A percentile compares a stretch with the other conserved stretches of the same genome.
Conservation (phyloP, 1,139 yeast genomes). For the Candida labiduridarum region DNA sequence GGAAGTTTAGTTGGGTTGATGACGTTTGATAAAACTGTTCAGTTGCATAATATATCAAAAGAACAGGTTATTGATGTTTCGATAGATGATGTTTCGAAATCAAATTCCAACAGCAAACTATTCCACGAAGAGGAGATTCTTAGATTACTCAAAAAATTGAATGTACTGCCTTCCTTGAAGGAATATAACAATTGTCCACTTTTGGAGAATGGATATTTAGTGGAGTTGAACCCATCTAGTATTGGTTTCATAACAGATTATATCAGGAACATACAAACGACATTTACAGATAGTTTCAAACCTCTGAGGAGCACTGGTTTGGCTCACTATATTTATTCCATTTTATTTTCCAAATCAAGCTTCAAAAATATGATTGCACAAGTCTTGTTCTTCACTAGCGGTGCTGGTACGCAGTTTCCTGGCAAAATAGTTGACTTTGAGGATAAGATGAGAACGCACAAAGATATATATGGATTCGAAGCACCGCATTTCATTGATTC, state of each 20-base stretch:
- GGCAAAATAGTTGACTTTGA: constrained; percentile 31
- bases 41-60: constrained; percentile 22
- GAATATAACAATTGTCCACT: neutral
- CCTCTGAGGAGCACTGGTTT: constrained; percentile 38
- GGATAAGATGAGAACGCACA: constrained; percentile 33
- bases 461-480: constrained; percentile 32
- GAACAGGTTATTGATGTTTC: constrained; percentile 1
- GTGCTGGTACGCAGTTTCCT: constrained; percentile 40
- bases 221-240: constrained; percentile 1
- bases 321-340: constrained; percentile 28
- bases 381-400: constrained; percentile 31
- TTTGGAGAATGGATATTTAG: neutral
- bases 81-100: constrained; percentile 4
- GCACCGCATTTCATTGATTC: constrained; percentile 29
- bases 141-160: neutral
- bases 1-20: constrained; percentile 28
- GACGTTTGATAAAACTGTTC: constrained; percentile 32
- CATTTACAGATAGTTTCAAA: constrained; percentile 27
- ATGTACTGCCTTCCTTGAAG: neutral
- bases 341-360: constrained; percentile 22
- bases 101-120: constrained; percentile 5
- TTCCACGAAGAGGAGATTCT: neutral
- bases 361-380: constrained; percentile 27
- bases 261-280: constrained; percentile 25
- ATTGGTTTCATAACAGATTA: constrained; percentile 12